A percentile compares a stretch with the other conserved stretches of the same genome.
phyloP scores from a whole-genome alignment of 1,284 basidiomycete genomes.

The Bondarzewia mesenterica region DNA sequence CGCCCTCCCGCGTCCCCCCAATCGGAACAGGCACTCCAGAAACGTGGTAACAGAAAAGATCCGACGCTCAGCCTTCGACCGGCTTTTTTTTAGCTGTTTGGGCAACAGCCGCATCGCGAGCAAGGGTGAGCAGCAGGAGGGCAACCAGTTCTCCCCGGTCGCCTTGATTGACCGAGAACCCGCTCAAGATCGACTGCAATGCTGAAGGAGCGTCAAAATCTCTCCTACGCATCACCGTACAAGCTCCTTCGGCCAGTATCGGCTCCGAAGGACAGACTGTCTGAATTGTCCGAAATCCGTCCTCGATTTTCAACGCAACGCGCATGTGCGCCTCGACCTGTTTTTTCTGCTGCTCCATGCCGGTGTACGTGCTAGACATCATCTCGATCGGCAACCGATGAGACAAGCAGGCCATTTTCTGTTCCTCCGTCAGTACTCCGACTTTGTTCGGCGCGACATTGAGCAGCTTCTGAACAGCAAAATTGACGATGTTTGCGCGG shows the following conservation, averaged over 20 bases:
- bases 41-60: too few relatives aligned
- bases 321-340: conserved; percentile 21
- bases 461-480: neutral
- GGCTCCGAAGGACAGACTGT: conserved; percentile 19
- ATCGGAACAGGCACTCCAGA: too few relatives aligned
- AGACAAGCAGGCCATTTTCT: conserved; percentile 20
- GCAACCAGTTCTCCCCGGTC: conserved; percentile 9
- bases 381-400: conserved; percentile 22
- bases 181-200: conserved; percentile 3
- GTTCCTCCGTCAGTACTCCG: neutral
- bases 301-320: conserved; percentile 16
- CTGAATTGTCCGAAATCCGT: conserved; percentile 13
- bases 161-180: conserved; percentile 7
- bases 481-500: neutral
- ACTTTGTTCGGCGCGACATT: neutral
- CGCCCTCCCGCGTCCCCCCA: too few relatives aligned
- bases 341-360: conserved; percentile 9
- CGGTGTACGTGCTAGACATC: conserved; percentile 9
- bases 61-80: too few relatives aligned
- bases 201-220: neutral
- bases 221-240: conserved; percentile 2
- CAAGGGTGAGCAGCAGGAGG: conserved; percentile 10
- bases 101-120: conserved; percentile 7
- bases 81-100: too few relatives aligned
- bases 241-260: conserved; percentile 17